Evolutionary conservation across 1,139 yeast genomes (phyloP).

Genomic region (Suhomyces taliae): DNA sequence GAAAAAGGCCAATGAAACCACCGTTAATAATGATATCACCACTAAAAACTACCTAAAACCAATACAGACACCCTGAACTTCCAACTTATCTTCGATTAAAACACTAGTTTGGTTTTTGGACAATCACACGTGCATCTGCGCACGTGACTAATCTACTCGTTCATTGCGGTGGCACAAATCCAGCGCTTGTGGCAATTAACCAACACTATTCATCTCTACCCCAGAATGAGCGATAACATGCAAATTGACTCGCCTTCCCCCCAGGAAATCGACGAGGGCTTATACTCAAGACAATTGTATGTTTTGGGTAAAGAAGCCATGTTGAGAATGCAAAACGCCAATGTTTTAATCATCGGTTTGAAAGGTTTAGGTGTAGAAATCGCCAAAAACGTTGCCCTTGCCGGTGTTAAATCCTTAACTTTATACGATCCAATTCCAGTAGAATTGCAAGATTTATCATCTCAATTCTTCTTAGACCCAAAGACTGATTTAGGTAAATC

Average conservation of each 20-base stretch:
- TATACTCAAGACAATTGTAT: slow-evolving; percentile 93
- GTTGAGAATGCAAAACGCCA: slow-evolving; percentile 93
- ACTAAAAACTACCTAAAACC: too few species aligned
- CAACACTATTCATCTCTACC: neutral
- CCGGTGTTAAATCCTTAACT: slow-evolving; percentile 94
- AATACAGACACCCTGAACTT: too few species aligned
- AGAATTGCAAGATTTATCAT: slow-evolving; percentile 68
- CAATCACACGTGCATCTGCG: neutral
- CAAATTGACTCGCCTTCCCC: slow-evolving; percentile 55
- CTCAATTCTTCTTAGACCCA: slow-evolving; percentile 76
- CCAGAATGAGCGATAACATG: slow-evolving; percentile 41
- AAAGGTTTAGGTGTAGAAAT: slow-evolving; percentile 93
- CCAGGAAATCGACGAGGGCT: slow-evolving; percentile 79
- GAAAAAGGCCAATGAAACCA: too few species aligned
- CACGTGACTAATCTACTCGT: neutral
- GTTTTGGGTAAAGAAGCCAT: slow-evolving; percentile 96
- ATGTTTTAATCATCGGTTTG: slow-evolving; percentile 82
- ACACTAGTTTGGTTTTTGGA: too few species aligned
- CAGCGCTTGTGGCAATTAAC: neutral
- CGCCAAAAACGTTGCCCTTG: slow-evolving; percentile 93
- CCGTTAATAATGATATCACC: too few species aligned
- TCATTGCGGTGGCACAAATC: neutral
- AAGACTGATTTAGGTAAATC: slow-evolving; percentile 70
- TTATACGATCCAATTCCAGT: slow-evolving; percentile 80
- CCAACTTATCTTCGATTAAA: too few species aligned